Evolutionary conservation across 2,329 filamentous ascomycete species (phyloP), one percentile per base, ranked within the genome.

Genomic region (Zarea fungicola): DNA sequence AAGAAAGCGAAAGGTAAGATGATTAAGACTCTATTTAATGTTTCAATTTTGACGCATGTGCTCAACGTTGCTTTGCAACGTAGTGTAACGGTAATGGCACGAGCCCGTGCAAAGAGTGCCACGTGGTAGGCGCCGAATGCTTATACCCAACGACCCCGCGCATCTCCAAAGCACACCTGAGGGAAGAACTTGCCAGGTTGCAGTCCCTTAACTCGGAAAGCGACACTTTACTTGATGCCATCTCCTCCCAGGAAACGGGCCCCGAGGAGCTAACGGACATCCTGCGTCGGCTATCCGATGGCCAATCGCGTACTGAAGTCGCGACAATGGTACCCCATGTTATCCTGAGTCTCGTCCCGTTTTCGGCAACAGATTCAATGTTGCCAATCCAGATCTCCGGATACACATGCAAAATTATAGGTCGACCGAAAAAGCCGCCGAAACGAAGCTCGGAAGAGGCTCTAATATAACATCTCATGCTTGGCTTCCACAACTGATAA

Each of bases 31-130:
- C 10, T 22, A 6, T 7, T 11, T 21, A 23, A 39, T 39, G 5
- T 8, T 13, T 22, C 14, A n/a, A n/a, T n/a, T n/a, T n/a, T n/a
- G n/a, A n/a, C n/a, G 18, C 34, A 19, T 6, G 21, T 11, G 19
- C 4, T 28, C 8, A 21, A 11, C 18, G 29, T 23, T 39, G 13
- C 13, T 26, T 4, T 0, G 6, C 23, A n/a, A 8, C 11, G 18
- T 29, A 48, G 46, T 48, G 46, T 39, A 21, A 48, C 23, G 46
- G 46, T 35, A 32, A 36, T 35, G 46, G 46, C 18, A 4, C 22
- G 14, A 29, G 4, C 18, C n/a, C 46, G 21, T 48, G 46, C 46
- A 29, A 19, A 25, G 39, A 37, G 5, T 48, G 46, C 18, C 16
- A 31, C 18, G 46, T 42, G 23, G n/a, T 3, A 11, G 46, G 29